Evolutionary conservation across 495 filamentous ascomycete species (phyloP), one percentile per base, ranked within the genome.

Genomic region (Daldinia bambusicola): DNA sequence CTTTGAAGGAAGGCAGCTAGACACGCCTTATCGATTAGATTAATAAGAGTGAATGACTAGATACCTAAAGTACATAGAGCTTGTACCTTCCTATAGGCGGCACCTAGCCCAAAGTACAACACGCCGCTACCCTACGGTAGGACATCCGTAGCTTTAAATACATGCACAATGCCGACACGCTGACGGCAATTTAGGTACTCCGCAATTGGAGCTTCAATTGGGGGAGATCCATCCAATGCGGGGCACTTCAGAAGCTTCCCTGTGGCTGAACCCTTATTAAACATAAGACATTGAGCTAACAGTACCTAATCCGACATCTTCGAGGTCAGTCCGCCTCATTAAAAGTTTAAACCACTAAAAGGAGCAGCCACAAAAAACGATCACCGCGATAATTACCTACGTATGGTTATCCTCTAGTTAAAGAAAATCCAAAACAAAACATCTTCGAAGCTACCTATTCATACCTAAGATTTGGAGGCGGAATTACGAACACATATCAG

Each of bases 141-240:
- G 6, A 38, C 10, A 38, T 38, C 37, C 37, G 37, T 38, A 38
- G 37, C 37, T 38, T 38, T 8, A 38, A 38, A 38, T 38, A 12
- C 5, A 38, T 12, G 37, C 37, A 38, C 37, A n/a, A 34, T 34
- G 32, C 32, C 7, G 7, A 34, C 32, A 34, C 7, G 32, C 32
- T 34, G 34, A 36, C 34, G 34, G 34, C 34, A 36, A 36, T 40
- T 40, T 53, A 16, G 2, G 34, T 37, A 13, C 60, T 69, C 66
- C 66, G 52, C 66, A 69, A 63, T 58, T 53, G 40, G 50, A 43
- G 51, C 48, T 68, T 53, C 52, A 69, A 69, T 68, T n/a, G n/a
- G 40, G 8, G 51, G 32, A 40, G 45, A 31, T n/a, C 14, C 43
- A 13, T 38, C 20, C 14, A 6, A 12, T 55, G 61, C 56, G 67